These are phyloP conservation scores for Pulveroboletus sp. DNA, from an alignment of 768 basidiomycete species.

Conservation along the genomic window DNA sequence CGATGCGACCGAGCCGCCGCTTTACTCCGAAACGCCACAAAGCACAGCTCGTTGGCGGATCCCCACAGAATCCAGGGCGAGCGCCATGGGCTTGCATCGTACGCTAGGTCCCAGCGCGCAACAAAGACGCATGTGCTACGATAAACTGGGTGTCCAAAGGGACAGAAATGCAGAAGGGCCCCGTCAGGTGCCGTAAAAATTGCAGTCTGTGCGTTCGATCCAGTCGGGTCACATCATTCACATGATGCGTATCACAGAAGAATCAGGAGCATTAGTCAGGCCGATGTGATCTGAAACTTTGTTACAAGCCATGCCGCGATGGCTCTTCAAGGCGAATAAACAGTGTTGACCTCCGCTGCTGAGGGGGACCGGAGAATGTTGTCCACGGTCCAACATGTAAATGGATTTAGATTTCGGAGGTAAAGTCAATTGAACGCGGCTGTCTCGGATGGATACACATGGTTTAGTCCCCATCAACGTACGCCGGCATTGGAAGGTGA, in stretches of 20 bases:
- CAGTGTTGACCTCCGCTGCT: not conserved
- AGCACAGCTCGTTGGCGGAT: constrained; percentile 12
- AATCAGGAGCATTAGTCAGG: constrained; percentile 11
- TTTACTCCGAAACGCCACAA: constrained; percentile 22
- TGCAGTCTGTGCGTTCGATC: constrained; percentile 3
- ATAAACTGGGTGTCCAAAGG: no score
- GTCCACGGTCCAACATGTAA: not conserved
- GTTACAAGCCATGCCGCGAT: not conserved
- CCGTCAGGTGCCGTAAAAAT: constrained; percentile 20
- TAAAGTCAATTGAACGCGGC: not conserved
- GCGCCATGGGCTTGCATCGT: not conserved
- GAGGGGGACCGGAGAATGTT: not conserved
- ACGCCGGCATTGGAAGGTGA: not conserved
- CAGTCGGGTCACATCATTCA: constrained; percentile 2
- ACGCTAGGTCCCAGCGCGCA: not conserved
- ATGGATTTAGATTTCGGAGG: not conserved
- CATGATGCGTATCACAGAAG: no score
- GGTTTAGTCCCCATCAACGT: not conserved
- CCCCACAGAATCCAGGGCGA: not conserved
- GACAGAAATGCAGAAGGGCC: not conserved
- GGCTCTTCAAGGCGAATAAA: constrained; percentile 4
- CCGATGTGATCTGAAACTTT: no score
- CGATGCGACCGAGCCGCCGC: not conserved
- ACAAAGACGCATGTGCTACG: not conserved
- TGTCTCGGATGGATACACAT: not conserved